These are phyloP conservation scores for Jatropha curcas DNA, from an alignment of 345 rosid genomes.

Conservation along the genomic window DNA sequence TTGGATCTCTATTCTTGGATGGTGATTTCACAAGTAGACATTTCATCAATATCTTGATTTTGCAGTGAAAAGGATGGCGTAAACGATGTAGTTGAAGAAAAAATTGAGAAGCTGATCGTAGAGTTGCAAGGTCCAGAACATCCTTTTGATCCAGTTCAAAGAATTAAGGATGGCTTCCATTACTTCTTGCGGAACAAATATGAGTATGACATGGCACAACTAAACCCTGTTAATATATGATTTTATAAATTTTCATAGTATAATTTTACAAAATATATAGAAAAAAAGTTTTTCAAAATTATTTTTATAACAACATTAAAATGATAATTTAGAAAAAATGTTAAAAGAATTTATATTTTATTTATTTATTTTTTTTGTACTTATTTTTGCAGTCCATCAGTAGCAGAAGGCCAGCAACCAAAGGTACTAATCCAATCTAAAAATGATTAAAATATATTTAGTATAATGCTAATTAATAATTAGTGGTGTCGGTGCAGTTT, in stretches of 20 bases:
- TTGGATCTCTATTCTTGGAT: no score
- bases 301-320: no score
- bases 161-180: conserved; percentile 15
- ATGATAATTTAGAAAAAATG: no score
- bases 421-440: conserved; percentile 15
- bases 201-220: conserved; percentile 19
- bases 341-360: no score
- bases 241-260: neutral
- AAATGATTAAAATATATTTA: neutral
- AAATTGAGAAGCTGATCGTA: neutral
- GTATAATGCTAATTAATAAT: neutral
- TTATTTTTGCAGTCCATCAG: neutral
- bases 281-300: no score
- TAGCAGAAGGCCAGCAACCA: conserved; percentile 23
- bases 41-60: no score
- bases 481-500: neutral
- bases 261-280: no score
- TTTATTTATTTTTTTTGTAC: neutral
- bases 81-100: neutral
- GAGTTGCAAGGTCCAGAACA: neutral
- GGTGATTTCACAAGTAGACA: no score
- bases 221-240: neutral
- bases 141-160: conserved; percentile 11
- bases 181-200: conserved; percentile 16
- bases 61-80: conserved; percentile 8